These are phyloP conservation scores for Durotheca rogersii DNA, from an alignment of 495 filamentous ascomycete genomes.

Conservation along the genomic window DNA sequence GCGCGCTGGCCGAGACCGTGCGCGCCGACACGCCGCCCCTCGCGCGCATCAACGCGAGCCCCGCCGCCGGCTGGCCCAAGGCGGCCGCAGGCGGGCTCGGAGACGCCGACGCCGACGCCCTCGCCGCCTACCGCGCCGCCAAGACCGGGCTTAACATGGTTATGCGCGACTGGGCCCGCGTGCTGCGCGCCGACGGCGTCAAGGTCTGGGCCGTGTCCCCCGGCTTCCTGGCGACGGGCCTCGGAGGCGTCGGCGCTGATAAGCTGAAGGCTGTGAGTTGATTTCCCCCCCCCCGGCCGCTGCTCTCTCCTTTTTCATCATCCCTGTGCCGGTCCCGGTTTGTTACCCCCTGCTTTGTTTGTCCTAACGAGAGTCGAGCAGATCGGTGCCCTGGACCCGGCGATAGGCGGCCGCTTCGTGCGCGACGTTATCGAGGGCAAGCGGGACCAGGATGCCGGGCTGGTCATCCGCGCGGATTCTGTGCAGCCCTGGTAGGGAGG, in stretches of 20 bases:
- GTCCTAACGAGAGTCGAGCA: not conserved
- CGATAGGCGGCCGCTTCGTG: slow-evolving; percentile 46
- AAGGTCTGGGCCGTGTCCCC: slow-evolving; percentile 59
- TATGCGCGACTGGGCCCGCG: slow-evolving; percentile 58
- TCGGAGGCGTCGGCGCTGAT: slow-evolving; percentile 41
- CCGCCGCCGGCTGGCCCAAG: slow-evolving; percentile 47
- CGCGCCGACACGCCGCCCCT: slow-evolving; percentile 2
- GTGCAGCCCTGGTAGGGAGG: slow-evolving; percentile 46
- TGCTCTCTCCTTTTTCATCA: not conserved
- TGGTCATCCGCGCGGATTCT: slow-evolving; percentile 37
- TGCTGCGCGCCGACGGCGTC: slow-evolving; percentile 58
- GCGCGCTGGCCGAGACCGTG: slow-evolving; percentile 46
- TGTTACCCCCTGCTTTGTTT: not conserved
- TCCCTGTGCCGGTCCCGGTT: not conserved
- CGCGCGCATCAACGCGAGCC: slow-evolving; percentile 35
- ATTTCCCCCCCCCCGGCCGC: too few species aligned
- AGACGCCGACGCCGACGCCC: slow-evolving; percentile 3
- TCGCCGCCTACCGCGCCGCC: slow-evolving; percentile 51
- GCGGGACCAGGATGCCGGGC: slow-evolving; percentile 51
- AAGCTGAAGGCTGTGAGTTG: slow-evolving; percentile 37
- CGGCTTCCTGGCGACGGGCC: slow-evolving; percentile 56
- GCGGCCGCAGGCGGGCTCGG: slow-evolving; percentile 1
- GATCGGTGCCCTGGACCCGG: slow-evolving; percentile 47
- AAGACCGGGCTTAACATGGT: slow-evolving; percentile 68
- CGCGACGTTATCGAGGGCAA: slow-evolving; percentile 48